These are phyloP conservation scores for Psidium friedrichsthalianum DNA, from an alignment of 345 rosid genomes.

Conservation along the genomic window DNA sequence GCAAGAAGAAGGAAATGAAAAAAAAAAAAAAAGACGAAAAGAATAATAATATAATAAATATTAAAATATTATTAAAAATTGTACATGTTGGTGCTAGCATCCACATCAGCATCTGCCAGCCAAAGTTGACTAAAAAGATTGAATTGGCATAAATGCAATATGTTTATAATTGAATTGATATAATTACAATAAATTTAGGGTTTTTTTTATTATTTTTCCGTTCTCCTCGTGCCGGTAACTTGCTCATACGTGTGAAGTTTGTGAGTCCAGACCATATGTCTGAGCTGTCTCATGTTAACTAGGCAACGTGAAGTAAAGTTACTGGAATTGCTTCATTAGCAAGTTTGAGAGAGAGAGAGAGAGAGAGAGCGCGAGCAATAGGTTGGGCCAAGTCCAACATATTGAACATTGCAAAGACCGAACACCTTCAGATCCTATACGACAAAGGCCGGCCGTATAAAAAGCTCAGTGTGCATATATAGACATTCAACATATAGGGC, in stretches of 20 bases:
- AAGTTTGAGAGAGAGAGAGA: no score
- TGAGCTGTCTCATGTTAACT: neutral
- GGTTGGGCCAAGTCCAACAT: neutral
- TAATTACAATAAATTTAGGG: no score
- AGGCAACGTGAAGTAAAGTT: neutral
- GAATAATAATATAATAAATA: no score
- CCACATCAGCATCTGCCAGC: no score
- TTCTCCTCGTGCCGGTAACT: neutral
- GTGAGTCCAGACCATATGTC: neutral
- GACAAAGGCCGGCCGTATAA: neutral
- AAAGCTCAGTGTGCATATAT: neutral
- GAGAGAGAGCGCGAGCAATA: neutral
- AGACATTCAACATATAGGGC: neutral
- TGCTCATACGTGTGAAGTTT: neutral
- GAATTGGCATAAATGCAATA: no score
- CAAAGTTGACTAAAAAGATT: no score
- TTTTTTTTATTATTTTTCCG: no score
- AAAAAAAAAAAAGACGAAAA: no score
- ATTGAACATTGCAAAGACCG: neutral
- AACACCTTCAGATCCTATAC: neutral
- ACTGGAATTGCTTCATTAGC: neutral
- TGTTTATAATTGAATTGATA: rapidly evolving
- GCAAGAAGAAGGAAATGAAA: no score
- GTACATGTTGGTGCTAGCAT: no score
- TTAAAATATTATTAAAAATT: no score